Percentiles rank a stretch among this genome's conserved stretches.
phyloP scores from a whole-genome alignment of 164 flowering plant species.

The Platanus orientalis region DNA sequence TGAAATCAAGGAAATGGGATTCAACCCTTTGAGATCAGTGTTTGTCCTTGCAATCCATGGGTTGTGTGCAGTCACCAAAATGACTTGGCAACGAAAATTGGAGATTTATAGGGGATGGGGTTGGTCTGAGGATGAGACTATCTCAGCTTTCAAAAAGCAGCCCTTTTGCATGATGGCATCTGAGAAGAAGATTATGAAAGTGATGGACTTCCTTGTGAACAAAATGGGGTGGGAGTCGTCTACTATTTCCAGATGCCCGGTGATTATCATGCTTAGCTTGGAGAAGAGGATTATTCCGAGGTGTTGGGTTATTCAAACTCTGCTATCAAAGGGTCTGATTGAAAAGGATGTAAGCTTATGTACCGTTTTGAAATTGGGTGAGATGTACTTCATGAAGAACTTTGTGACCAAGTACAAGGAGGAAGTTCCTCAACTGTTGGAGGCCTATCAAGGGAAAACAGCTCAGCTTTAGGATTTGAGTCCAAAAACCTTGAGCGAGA shows the following conservation, averaged over 20 bases:
- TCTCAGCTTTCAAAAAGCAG: not conserved
- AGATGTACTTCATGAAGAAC: not conserved
- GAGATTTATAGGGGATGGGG: not conserved
- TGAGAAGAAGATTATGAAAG: not conserved
- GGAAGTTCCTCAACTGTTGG: not conserved
- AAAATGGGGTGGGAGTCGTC: not conserved
- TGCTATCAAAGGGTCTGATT: not conserved
- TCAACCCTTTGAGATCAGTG: not conserved
- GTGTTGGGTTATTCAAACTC: not conserved
- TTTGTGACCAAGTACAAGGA: conserved; percentile 2
- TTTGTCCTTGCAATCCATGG: not conserved
- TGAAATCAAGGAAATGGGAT: not conserved
- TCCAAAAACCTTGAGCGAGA: not conserved
- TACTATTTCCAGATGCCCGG: not conserved
- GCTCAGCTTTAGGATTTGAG: not conserved
- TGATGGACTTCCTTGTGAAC: not conserved
- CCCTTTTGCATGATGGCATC: not conserved
- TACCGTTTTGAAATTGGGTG: not conserved
- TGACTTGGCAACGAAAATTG: not conserved
- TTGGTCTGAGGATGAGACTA: not conserved
- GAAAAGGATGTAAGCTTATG: not conserved
- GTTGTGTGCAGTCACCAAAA: not conserved
- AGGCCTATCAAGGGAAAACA: not conserved
- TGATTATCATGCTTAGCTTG: not conserved
- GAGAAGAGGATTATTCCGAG: not conserved